phyloP scores from a whole-genome alignment of 1,139 yeast genomes.

The Pichia terricola region DNA sequence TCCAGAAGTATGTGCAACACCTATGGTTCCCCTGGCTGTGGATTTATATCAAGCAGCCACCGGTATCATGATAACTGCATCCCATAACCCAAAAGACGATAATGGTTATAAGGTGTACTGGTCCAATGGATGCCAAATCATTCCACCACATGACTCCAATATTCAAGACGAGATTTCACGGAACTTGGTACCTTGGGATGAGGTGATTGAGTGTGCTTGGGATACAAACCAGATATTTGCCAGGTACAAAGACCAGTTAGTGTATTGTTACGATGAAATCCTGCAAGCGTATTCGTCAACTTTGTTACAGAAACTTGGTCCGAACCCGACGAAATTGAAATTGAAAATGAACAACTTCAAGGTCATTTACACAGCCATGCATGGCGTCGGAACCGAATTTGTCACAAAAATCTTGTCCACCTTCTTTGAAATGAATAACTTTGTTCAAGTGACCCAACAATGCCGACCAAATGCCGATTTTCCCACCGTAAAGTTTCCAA shows the following conservation, averaged over 20 bases:
- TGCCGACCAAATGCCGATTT: slow-evolving; percentile 72
- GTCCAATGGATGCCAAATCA: slow-evolving; percentile 89
- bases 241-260: slow-evolving; percentile 9
- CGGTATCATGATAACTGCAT: slow-evolving; percentile 95
- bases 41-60: slow-evolving; percentile 54
- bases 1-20: slow-evolving; percentile 62
- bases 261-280: slow-evolving; percentile 23
- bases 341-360: slow-evolving; percentile 24
- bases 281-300: slow-evolving; percentile 28
- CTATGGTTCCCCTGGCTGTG: slow-evolving; percentile 83
- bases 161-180: slow-evolving; percentile 57
- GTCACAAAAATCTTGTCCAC: slow-evolving; percentile 25
- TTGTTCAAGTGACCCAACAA: slow-evolving; percentile 46
- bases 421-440: slow-evolving; percentile 1
- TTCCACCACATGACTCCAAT: slow-evolving; percentile 76
- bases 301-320: slow-evolving; percentile 27
- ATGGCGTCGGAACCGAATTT: slow-evolving; percentile 74
- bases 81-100: slow-evolving; percentile 89
- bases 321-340: slow-evolving; percentile 1
- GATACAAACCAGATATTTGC: slow-evolving; percentile 32
- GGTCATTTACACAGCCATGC: slow-evolving; percentile 88
- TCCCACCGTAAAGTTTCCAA: slow-evolving; percentile 81
- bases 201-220: slow-evolving; percentile 30
- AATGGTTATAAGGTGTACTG: slow-evolving; percentile 95
- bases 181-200: slow-evolving; percentile 42